These are phyloP conservation scores for Vicia sativa DNA, from an alignment of 306 rosid species.

Conservation along the genomic window DNA sequence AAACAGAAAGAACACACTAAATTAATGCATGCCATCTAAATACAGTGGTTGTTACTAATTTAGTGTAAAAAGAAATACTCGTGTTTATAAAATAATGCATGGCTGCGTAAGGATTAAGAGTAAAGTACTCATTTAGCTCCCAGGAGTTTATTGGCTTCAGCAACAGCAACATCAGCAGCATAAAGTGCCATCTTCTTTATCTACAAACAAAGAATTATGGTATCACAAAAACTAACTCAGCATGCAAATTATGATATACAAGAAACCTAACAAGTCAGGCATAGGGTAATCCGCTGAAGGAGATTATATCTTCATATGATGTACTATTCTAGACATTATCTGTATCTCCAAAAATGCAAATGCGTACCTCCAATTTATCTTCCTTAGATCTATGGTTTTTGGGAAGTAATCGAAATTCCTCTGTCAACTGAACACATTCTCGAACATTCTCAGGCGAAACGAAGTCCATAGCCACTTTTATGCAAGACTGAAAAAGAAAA, in stretches of 20 bases:
- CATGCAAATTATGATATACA: conserved; percentile 12
- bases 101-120: conserved; percentile 25
- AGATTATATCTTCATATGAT: conserved; percentile 1
- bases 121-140: conserved; percentile 39
- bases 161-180: conserved; percentile 54
- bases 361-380: conserved; percentile 66
- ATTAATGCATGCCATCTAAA: conserved; percentile 1
- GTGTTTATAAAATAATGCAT: neutral
- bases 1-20: conserved; percentile 38
- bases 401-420: conserved; percentile 66
- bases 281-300: neutral
- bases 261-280: conserved; percentile 3
- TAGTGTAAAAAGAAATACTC: neutral
- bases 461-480: conserved; percentile 67
- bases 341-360: conserved; percentile 26
- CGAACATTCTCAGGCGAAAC: conserved; percentile 70
- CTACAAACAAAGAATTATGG: conserved; percentile 38
- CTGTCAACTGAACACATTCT: conserved; percentile 59
- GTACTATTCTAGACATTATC: neutral
- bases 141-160: conserved; percentile 46
- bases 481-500: conserved; percentile 58
- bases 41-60: neutral
- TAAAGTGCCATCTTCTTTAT: conserved; percentile 69
- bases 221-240: conserved; percentile 10
- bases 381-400: conserved; percentile 60